A percentile compares a stretch with the other conserved stretches of the same genome.
These are phyloP conservation scores for Neobulgaria alba DNA, from an alignment of 2,329 filamentous ascomycete species.

Conservation along the genomic window DNA sequence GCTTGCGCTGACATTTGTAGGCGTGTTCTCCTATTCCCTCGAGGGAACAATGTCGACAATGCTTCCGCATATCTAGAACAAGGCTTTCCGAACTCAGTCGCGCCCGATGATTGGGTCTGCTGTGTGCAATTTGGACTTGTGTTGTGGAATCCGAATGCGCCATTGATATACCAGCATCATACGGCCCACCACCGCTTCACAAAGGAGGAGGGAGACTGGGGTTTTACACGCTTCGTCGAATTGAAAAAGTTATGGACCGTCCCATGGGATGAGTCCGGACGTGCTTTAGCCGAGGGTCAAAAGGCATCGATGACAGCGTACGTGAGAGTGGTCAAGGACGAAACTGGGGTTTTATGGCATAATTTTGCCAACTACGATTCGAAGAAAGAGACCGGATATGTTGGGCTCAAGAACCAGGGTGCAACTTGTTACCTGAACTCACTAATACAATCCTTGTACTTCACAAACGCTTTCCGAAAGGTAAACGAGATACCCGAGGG, in stretches of 20 bases:
- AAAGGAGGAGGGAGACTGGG: conserved; percentile 94
- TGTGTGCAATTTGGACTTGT: conserved; percentile 94
- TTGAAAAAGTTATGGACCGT: conserved; percentile 75
- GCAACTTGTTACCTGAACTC: conserved; percentile 87
- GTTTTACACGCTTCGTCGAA: conserved; percentile 94
- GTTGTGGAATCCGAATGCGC: conserved; percentile 88
- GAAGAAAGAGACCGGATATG: conserved; percentile 97
- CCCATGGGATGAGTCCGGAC: conserved; percentile 59
- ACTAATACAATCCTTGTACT: conserved; percentile 74
- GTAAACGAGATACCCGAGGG: conserved; percentile 36
- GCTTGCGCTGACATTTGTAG: conserved; percentile 35
- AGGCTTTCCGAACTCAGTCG: conserved; percentile 59
- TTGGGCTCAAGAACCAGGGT: conserved; percentile 93
- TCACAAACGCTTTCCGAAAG: conserved; percentile 90
- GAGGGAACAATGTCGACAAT: conserved; percentile 87
- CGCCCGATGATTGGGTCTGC: conserved; percentile 86
- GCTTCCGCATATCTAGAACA: conserved; percentile 96
- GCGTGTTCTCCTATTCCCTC: conserved; percentile 93
- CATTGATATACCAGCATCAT: conserved; percentile 73
- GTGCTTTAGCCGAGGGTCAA: conserved; percentile 71
- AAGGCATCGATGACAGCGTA: conserved; percentile 74
- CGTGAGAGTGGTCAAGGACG: conserved; percentile 73
- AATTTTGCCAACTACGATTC: conserved; percentile 94
- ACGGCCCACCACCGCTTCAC: conserved; percentile 93
- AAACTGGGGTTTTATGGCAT: conserved; percentile 84